Evolutionary conservation across 257 asterid species (phyloP).

Genomic region (Salvia splendens): DNA sequence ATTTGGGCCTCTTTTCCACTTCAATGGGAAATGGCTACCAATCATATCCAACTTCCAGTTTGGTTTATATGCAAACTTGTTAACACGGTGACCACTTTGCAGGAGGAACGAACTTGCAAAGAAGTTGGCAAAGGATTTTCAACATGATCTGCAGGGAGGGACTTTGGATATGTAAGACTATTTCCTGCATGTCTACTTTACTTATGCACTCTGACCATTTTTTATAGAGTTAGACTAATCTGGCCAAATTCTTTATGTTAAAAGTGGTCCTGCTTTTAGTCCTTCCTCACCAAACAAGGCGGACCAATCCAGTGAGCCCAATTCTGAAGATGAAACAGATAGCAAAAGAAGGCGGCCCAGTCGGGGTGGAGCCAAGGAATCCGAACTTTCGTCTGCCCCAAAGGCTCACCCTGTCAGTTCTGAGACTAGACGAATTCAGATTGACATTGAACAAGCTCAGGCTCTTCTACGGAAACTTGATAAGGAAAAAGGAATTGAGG

Average conservation of each 20-base stretch:
- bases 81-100: slow-evolving; percentile 23
- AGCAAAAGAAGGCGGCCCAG: slow-evolving; percentile 74
- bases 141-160: slow-evolving; percentile 86
- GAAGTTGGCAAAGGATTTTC: slow-evolving; percentile 83
- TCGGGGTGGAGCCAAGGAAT: slow-evolving; percentile 58
- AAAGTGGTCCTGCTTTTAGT: slow-evolving; percentile 78
- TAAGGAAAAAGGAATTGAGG: slow-evolving; percentile 83
- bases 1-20: background rate
- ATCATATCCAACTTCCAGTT: slow-evolving; percentile 12
- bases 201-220: slow-evolving; percentile 14
- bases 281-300: slow-evolving; percentile 63
- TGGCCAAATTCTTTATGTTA: slow-evolving; percentile 31
- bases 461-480: slow-evolving; percentile 86
- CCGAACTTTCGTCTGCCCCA: slow-evolving; percentile 70
- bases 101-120: slow-evolving; percentile 88
- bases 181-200: slow-evolving; percentile 14
- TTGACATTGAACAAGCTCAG: slow-evolving; percentile 77
- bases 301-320: slow-evolving; percentile 70
- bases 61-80: slow-evolving; percentile 22
- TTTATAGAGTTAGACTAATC: slow-evolving; percentile 12
- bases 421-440: slow-evolving; percentile 75
- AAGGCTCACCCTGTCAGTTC: slow-evolving; percentile 82
- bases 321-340: slow-evolving; percentile 84
- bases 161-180: slow-evolving; percentile 75
- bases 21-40: slow-evolving; percentile 12